Base-by-base conservation (phyloP, 2,329 filamentous ascomycete species). In the Claviceps sp. region DNA sequence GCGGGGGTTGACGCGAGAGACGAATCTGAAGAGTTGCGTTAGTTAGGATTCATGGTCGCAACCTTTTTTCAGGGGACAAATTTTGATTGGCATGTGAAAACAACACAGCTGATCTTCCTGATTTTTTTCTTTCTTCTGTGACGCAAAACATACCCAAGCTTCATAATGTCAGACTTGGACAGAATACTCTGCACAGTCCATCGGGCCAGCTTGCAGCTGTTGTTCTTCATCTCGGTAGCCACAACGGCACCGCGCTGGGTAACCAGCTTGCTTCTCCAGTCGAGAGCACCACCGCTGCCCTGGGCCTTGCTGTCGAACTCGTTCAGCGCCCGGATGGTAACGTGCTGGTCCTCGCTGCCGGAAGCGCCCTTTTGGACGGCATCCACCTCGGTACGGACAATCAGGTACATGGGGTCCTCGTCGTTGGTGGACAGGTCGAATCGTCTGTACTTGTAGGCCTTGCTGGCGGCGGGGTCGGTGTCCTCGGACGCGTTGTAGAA, bases 201-300 rank as follows among this genome's bases (percentile, higher is more conserved):
- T 68, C 93, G 79, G 54, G 93, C 93, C 57, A 98, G 84, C 78
- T 98, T 98, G 85, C 88, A 95, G 66, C 84, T 89, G 81, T 98
- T 98, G 82, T 98, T 98, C 87, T 98, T 98, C 93, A 98, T 98
- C 76, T 98, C 93, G 13, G 93, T 98, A 20, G 93, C 93, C 26
- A 98, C 86, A 44, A 98, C 91, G 53, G 93, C 93, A 82, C 93
- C 93, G 63, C 93, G 86, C 75, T 96, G 90, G 62, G 84, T 88
- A 58, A 87, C 86, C 55, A 98, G 81, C 80, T 98, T 98, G 60
- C 84, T 85, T 67, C 93, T 81, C 93, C 93, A 98, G 78, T 98
- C 93, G 50, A 98, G 79, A 52, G 93, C 93, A 58, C 91, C 89
- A 60, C 93, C 93, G 59, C 87, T 88, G 61, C 93, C 93, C 68